These are phyloP conservation scores for Zygosaccharomyces pseudorouxii DNA, from an alignment of 805 yeast genomes.

Conservation along the genomic window DNA sequence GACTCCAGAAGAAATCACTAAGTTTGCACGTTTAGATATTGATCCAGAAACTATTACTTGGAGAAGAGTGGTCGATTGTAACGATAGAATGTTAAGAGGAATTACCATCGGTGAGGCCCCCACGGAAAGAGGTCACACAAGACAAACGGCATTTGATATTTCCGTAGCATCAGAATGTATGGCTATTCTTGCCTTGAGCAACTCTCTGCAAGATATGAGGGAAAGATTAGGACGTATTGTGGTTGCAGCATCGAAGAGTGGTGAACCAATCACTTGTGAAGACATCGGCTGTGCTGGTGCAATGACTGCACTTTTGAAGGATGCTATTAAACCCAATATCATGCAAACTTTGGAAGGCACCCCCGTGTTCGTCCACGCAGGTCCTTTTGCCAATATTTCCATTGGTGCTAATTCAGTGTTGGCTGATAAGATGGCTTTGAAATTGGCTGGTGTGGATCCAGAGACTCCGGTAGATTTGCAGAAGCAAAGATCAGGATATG, in stretches of 20 bases:
- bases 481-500: constrained; percentile 60
- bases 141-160: constrained; percentile 77
- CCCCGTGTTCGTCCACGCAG: constrained; percentile 83
- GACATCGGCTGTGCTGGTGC: constrained; percentile 87
- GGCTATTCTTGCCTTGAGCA: constrained; percentile 77
- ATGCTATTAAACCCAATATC: constrained; percentile 77
- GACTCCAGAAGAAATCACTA: constrained; percentile 59
- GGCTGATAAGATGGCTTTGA: constrained; percentile 79
- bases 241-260: constrained; percentile 60
- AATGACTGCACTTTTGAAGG: constrained; percentile 72
- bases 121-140: constrained; percentile 68
- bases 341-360: constrained; percentile 89
- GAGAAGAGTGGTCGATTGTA: constrained; percentile 82
- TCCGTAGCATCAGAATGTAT: constrained; percentile 82
- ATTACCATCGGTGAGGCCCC: constrained; percentile 78
- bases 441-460: constrained; percentile 64
- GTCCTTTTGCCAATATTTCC: constrained; percentile 84
- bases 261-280: constrained; percentile 75
- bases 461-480: constrained; percentile 41
- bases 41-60: constrained; percentile 77
- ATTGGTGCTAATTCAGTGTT: constrained; percentile 82
- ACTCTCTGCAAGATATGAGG: constrained; percentile 66
- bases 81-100: constrained; percentile 74
- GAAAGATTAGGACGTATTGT: constrained; percentile 72
- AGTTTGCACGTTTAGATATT: constrained; percentile 66